Percentiles rank a stretch among this genome's conserved stretches.
phyloP scores from a whole-genome alignment of 1,284 basidiomycete genomes.

The Sporisorium graminicola region DNA sequence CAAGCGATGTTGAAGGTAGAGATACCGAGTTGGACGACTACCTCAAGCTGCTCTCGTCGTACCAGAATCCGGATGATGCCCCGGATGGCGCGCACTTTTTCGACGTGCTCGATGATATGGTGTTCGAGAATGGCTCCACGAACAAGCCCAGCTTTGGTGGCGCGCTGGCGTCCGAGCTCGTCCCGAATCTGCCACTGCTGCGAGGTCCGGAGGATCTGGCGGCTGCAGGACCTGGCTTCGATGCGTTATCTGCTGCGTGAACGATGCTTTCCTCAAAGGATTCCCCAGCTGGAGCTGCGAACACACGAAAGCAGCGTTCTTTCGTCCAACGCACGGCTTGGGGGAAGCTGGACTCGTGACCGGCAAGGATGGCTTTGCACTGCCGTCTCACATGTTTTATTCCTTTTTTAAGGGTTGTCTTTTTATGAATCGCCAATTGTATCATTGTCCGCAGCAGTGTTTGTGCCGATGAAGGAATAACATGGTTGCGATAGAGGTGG shows the following conservation, averaged over 20 bases:
- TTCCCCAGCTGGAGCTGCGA: background rate
- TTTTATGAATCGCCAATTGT: too few relatives aligned
- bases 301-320: conserved; percentile 4
- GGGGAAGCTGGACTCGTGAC: too few relatives aligned
- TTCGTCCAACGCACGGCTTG: too few relatives aligned
- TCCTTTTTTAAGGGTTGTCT: too few relatives aligned
- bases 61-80: conserved; percentile 47
- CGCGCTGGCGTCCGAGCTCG: conserved; percentile 1
- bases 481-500: too few relatives aligned
- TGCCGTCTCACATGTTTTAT: too few relatives aligned
- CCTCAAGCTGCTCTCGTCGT: conserved; percentile 42
- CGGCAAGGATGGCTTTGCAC: too few relatives aligned
- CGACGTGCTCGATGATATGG: conserved; percentile 45
- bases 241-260: conserved; percentile 27
- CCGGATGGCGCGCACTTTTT: conserved; percentile 42
- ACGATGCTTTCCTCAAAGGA: too few relatives aligned
- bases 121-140: conserved; percentile 31
- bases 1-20: conserved; percentile 9
- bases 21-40: conserved; percentile 44
- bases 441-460: too few relatives aligned
- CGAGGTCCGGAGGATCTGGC: conserved; percentile 24
- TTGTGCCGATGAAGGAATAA: too few relatives aligned
- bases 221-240: conserved; percentile 37
- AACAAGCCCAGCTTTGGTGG: conserved; percentile 26
- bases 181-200: conserved; percentile 16